Percentiles rank a stretch among this genome's conserved stretches.
phyloP scores from a whole-genome alignment of 2,329 filamentous ascomycete species.

The Diaporthe sp. region DNA sequence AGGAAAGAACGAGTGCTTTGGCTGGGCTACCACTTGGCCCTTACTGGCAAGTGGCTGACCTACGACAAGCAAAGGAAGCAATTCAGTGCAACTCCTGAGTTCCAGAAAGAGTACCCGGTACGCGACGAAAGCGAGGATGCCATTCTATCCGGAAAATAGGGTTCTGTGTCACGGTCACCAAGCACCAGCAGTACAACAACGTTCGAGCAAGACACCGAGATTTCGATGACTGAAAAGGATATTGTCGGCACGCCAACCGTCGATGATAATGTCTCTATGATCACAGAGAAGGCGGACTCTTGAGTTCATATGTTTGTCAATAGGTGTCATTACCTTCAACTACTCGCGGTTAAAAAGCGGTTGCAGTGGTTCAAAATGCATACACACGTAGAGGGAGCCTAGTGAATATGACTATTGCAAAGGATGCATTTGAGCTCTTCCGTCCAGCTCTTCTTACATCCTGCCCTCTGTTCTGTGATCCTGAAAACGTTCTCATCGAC shows the following conservation, averaged over 20 bases:
- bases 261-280: not conserved
- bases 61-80: slow-evolving; percentile 51
- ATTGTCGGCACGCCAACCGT: not conserved
- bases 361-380: no score
- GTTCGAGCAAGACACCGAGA: not conserved
- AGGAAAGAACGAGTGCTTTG: no score
- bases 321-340: no score
- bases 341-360: no score
- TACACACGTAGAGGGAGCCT: no score
- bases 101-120: slow-evolving; percentile 42
- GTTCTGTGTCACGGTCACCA: slow-evolving; percentile 5
- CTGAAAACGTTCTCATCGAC: no score
- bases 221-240: not conserved
- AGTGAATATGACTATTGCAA: no score
- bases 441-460: no score
- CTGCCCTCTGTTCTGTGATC: no score
- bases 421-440: no score
- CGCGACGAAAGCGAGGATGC: not conserved
- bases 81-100: slow-evolving; percentile 53
- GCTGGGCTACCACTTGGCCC: slow-evolving; percentile 61
- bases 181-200: slow-evolving; percentile 18
- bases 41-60: slow-evolving; percentile 53
- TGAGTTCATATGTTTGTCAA: not conserved
- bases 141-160: not conserved
- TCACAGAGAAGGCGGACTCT: not conserved